Evolutionary conservation across 2,329 filamentous ascomycete genomes (phyloP).

Genomic region (Trichophyton equinum): DNA sequence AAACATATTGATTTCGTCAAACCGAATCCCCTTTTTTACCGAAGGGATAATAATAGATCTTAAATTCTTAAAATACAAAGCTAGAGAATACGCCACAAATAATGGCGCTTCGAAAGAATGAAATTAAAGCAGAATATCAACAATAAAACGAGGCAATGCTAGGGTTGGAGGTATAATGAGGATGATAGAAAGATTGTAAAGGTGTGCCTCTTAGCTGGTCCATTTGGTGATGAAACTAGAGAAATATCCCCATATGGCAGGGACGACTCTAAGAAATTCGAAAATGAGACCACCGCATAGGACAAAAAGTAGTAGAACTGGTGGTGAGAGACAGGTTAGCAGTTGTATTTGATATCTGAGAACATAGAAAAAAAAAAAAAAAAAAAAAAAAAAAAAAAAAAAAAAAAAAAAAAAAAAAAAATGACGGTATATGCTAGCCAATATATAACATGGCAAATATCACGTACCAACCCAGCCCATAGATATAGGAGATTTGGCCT

Average conservation of each 20-base stretch:
- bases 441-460: neutral
- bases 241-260: constrained; percentile 25
- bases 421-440: neutral
- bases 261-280: constrained; percentile 40
- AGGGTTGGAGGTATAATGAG: neutral
- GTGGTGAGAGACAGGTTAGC: neutral
- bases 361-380: neutral
- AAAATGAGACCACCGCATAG: constrained; percentile 49
- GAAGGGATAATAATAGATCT: no score
- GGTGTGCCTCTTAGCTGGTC: constrained; percentile 8
- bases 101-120: neutral
- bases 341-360: neutral
- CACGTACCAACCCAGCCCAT: constrained; percentile 48
- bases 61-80: neutral
- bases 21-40: neutral
- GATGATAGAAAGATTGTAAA: neutral
- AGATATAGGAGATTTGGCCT: constrained; percentile 42
- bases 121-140: neutral
- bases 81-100: neutral
- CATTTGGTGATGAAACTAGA: constrained; percentile 12
- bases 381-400: neutral
- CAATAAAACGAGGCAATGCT: neutral
- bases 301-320: constrained; percentile 51
- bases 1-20: neutral
- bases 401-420: neutral